Evolutionary conservation across 129 eudicot species (phyloP).

Genomic region (Arctium minus): DNA sequence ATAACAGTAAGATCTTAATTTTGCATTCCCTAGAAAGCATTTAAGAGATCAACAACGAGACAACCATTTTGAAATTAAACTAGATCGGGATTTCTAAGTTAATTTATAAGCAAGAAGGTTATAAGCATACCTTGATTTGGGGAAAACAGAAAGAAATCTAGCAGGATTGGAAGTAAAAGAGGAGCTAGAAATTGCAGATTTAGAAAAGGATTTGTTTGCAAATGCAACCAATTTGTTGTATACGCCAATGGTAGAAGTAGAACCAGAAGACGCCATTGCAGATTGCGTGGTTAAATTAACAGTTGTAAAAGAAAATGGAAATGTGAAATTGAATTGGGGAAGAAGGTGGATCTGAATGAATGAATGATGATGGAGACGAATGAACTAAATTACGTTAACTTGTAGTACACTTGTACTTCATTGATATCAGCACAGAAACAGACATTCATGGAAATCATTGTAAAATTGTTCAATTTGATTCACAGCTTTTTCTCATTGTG

Average conservation of each 20-base stretch:
- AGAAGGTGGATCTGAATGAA: slow-evolving; percentile 1
- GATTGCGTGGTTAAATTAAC: neutral
- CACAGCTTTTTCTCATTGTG: neutral
- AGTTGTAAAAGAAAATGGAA: neutral
- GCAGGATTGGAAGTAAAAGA: slow-evolving; percentile 40
- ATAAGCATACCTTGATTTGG: slow-evolving; percentile 19
- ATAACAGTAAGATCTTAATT: neutral
- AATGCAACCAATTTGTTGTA: slow-evolving; percentile 31
- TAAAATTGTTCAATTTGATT: too few relatives aligned
- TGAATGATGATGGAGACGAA: slow-evolving; percentile 2
- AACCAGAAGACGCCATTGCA: slow-evolving; percentile 60
- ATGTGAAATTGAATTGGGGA: slow-evolving; percentile 7
- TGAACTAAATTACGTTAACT: neutral
- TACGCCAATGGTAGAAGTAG: slow-evolving; percentile 19
- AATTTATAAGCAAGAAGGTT: neutral
- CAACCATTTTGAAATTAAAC: neutral
- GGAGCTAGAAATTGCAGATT: slow-evolving; percentile 23
- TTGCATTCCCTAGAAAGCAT: neutral
- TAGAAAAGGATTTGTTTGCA: slow-evolving; percentile 30
- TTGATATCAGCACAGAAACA: neutral
- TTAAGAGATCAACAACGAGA: neutral
- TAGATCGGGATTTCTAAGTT: neutral
- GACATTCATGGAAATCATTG: neutral
- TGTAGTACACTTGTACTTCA: slow-evolving; percentile 7
- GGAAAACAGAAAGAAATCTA: slow-evolving; percentile 27